Conservation (phyloP, 257 asterid species). For the Salvia miltiorrhiza region DNA sequence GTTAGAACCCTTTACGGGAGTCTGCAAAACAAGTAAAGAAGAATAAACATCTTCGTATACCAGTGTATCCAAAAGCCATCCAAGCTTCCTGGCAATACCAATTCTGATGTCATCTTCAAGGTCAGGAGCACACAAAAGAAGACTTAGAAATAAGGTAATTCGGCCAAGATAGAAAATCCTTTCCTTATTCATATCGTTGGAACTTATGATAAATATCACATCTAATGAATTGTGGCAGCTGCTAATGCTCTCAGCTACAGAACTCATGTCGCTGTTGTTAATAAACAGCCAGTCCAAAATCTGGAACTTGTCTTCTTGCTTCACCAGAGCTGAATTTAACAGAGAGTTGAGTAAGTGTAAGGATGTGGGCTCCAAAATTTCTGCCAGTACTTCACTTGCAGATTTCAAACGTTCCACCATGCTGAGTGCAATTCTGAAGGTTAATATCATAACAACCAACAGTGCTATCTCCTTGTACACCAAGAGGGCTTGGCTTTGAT, state of each 20-base stretch:
- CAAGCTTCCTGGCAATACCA: conserved; percentile 70
- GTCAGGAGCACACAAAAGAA: conserved; percentile 64
- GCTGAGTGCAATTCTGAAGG: conserved; percentile 69
- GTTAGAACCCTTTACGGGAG: conserved; percentile 38
- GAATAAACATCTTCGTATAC: conserved; percentile 65
- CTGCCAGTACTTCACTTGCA: conserved; percentile 65
- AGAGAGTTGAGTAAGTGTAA: conserved; percentile 79
- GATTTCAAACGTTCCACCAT: conserved; percentile 53
- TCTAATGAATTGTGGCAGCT: conserved; percentile 27
- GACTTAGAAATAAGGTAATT: conserved; percentile 56
- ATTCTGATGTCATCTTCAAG: conserved; percentile 61
- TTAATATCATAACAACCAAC: conserved; percentile 59
- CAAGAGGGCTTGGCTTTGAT: conserved; percentile 60
- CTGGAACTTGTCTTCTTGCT: conserved; percentile 57
- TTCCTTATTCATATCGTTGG: conserved; percentile 44
- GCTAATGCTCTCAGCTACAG: conserved; percentile 21
- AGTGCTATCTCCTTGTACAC: conserved; percentile 65
- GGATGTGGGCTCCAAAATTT: conserved; percentile 81
- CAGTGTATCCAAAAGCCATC: conserved; percentile 76
- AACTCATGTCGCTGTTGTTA: conserved; percentile 27
- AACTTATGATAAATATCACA: conserved; percentile 38
- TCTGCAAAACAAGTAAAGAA: conserved; percentile 49
- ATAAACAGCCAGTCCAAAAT: conserved; percentile 76
- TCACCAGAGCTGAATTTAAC: conserved; percentile 64
- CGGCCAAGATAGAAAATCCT: conserved; percentile 54